These are phyloP conservation scores for Sarocladium strictum DNA, from an alignment of 2,329 filamentous ascomycete species.

Conservation along the genomic window DNA sequence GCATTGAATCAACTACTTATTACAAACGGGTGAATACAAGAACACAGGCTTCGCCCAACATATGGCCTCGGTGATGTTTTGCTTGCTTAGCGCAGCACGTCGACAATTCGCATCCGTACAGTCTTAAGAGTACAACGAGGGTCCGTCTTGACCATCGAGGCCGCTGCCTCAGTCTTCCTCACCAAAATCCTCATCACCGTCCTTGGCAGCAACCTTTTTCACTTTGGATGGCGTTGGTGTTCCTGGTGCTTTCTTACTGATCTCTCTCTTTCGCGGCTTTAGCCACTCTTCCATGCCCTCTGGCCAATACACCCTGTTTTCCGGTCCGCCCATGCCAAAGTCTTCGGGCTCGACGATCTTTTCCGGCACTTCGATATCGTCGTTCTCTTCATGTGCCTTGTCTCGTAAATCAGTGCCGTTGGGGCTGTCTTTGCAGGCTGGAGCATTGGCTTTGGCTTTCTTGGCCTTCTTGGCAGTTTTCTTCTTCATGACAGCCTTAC, in stretches of 20 bases:
- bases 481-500: slow-evolving; percentile 34
- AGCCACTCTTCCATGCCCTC: slow-evolving; percentile 87
- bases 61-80: no score
- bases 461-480: slow-evolving; percentile 35
- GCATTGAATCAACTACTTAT: no score
- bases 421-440: slow-evolving; percentile 12
- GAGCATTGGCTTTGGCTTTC: slow-evolving; percentile 20
- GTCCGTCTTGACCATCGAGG: background rate
- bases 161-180: background rate
- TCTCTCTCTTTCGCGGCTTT: slow-evolving; percentile 67
- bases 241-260: slow-evolving; percentile 41
- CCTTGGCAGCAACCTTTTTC: slow-evolving; percentile 25
- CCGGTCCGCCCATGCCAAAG: slow-evolving; percentile 78
- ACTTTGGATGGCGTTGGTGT: slow-evolving; percentile 17
- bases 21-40: no score
- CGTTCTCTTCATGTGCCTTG: slow-evolving; percentile 27
- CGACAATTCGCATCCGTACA: background rate
- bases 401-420: slow-evolving; percentile 20
- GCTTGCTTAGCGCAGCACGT: no score
- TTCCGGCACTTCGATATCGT: slow-evolving; percentile 29
- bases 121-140: background rate
- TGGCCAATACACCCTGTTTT: slow-evolving; percentile 85
- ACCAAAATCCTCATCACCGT: slow-evolving; percentile 24
- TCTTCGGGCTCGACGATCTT: slow-evolving; percentile 57
- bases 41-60: no score